phyloP scores from a whole-genome alignment of 2,329 filamentous ascomycete species.

The Phialophora chinensis region DNA sequence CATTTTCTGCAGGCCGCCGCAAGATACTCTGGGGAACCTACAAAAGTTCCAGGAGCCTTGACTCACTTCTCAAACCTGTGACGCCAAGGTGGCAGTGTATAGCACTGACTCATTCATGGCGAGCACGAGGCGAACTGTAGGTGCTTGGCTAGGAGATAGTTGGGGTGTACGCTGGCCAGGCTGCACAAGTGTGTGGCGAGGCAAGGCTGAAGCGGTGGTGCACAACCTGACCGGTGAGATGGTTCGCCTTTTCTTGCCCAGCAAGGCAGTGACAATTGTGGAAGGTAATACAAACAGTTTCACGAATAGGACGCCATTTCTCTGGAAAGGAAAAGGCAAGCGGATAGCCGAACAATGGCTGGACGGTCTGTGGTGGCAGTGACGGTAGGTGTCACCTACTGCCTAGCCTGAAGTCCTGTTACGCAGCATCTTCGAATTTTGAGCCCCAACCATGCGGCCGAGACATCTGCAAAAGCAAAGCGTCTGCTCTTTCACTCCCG shows the following conservation, averaged over 20 bases:
- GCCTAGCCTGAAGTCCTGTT: neutral
- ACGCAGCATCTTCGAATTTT: neutral
- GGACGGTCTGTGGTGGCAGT: neutral
- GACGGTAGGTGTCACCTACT: neutral
- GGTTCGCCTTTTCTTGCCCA: neutral
- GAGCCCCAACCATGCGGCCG: neutral
- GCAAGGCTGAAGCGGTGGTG: constrained; percentile 6
- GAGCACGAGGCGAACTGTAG: neutral
- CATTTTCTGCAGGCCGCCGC: neutral
- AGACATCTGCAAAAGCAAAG: constrained; percentile 5
- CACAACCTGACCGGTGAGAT: constrained; percentile 9
- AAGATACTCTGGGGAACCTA: neutral
- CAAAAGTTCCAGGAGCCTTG: constrained; percentile 5
- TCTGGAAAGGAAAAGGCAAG: neutral
- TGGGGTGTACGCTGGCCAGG: neutral
- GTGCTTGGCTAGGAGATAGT: neutral
- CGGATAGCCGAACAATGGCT: neutral
- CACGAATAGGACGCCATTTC: neutral
- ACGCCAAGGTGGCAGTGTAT: neutral
- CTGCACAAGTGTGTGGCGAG: neutral
- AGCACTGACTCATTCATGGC: neutral
- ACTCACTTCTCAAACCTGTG: neutral
- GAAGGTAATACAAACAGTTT: neutral
- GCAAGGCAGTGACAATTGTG: neutral
- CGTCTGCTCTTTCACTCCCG: neutral